Evolutionary conservation across 23 red algal species (phyloP).

Genomic region (Gracilariopsis chorda): DNA sequence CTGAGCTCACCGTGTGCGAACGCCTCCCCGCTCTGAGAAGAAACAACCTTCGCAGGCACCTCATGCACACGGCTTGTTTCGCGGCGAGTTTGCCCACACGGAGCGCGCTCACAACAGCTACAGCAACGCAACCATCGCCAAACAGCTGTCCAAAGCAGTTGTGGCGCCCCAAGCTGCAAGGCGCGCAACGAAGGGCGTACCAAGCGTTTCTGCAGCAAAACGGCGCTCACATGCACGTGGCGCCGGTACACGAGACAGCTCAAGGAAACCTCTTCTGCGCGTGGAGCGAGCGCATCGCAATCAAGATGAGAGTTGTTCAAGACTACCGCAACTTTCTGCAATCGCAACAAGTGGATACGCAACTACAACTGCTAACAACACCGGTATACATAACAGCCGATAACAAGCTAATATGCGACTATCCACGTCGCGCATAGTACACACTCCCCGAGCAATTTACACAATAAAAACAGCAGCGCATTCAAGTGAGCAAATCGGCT

Average conservation of each 20-base stretch:
- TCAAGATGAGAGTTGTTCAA: background rate
- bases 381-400: slow-evolving; percentile 4
- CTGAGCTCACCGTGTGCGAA: background rate
- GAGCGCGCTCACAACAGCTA: no score
- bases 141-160: no score
- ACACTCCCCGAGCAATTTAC: background rate
- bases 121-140: no score
- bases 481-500: slow-evolving; percentile 43
- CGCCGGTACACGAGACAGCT: background rate
- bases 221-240: background rate
- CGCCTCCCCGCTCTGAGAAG: no score
- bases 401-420: background rate
- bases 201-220: background rate
- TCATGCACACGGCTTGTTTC: no score
- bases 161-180: no score
- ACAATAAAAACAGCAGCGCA: background rate
- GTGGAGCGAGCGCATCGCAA: background rate
- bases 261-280: background rate
- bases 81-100: no score
- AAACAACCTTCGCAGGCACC: no score
- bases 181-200: no score
- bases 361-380: no score
- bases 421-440: background rate
- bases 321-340: background rate
- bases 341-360: background rate